A percentile compares a stretch with the other conserved stretches of the same genome.
Conservation (phyloP, 768 basidiomycete species). For the Pleurotus salmoneostramineus region DNA sequence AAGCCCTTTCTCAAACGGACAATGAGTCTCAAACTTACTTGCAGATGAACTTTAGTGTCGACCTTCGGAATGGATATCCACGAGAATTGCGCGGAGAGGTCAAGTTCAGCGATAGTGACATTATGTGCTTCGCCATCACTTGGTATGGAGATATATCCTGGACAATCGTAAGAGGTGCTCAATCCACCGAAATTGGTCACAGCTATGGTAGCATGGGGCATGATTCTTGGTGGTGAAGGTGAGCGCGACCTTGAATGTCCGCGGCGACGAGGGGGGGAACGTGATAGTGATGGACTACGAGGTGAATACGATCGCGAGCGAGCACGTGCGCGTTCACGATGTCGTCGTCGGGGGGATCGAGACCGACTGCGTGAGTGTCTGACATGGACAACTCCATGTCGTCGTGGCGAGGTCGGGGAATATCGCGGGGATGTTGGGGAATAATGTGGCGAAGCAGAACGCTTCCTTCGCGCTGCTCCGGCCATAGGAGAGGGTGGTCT, state of each 20-base stretch:
- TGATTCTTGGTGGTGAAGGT: not conserved
- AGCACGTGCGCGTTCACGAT: not conserved
- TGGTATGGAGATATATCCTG: constrained; percentile 20
- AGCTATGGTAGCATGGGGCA: not conserved
- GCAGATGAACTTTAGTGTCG: constrained; percentile 20
- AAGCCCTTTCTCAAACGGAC: no score
- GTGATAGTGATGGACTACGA: not conserved
- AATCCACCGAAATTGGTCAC: constrained; percentile 13
- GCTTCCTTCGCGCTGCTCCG: not conserved
- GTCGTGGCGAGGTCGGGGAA: no score
- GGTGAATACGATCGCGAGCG: not conserved
- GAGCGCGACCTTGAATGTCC: not conserved
- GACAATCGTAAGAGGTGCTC: constrained; percentile 23
- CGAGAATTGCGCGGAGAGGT: constrained; percentile 18
- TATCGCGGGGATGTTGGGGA: no score
- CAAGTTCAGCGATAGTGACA: constrained; percentile 23
- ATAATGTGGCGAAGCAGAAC: no score
- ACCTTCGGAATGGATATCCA: constrained; percentile 25
- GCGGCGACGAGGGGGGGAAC: not conserved
- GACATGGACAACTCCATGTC: no score
- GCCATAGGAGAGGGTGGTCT: constrained; percentile 9
- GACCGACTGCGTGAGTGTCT: no score
- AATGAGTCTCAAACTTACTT: constrained; percentile 8
- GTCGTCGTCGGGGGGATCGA: no score
- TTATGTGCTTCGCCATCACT: constrained; percentile 21